Evolutionary conservation across 1,139 yeast genomes (phyloP).

Genomic region (Magnusiomyces ingens): DNA sequence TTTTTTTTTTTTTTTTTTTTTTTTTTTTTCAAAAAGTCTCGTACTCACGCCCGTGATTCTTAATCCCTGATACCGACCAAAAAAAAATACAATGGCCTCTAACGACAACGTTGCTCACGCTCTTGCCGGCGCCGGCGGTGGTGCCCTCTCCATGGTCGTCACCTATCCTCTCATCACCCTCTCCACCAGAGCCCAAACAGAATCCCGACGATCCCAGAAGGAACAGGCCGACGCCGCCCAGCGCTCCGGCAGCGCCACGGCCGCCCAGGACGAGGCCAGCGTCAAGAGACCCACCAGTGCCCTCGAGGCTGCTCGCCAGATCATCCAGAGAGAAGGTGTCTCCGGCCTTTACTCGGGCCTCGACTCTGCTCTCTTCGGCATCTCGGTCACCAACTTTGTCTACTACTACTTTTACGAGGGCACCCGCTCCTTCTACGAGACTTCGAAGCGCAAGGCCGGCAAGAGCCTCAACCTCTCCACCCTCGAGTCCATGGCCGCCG

Average conservation of each 20-base stretch:
- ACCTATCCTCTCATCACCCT: slow-evolving; percentile 82
- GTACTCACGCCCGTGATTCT: neutral
- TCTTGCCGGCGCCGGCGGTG: slow-evolving; percentile 88
- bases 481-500: slow-evolving; percentile 66
- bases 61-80: neutral
- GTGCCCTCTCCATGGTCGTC: slow-evolving; percentile 76
- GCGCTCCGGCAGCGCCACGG: slow-evolving; percentile 14
- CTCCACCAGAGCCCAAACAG: slow-evolving; percentile 79
- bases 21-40: neutral
- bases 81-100: slow-evolving; percentile 19
- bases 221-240: slow-evolving; percentile 21
- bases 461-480: slow-evolving; percentile 38
- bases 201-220: slow-evolving; percentile 37
- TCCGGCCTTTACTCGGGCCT: slow-evolving; percentile 75
- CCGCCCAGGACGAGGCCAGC: slow-evolving; percentile 23
- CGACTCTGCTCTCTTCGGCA: slow-evolving; percentile 82
- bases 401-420: slow-evolving; percentile 88
- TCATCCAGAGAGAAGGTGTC: slow-evolving; percentile 58
- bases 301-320: slow-evolving; percentile 39
- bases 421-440: slow-evolving; percentile 49
- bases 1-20: neutral
- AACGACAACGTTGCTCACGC: slow-evolving; percentile 63
- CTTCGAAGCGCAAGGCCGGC: slow-evolving; percentile 25
- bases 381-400: slow-evolving; percentile 76
- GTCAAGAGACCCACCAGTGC: slow-evolving; percentile 21